Conservation (phyloP, 1,284 basidiomycete species). For the Trichosporon sp. region DNA sequence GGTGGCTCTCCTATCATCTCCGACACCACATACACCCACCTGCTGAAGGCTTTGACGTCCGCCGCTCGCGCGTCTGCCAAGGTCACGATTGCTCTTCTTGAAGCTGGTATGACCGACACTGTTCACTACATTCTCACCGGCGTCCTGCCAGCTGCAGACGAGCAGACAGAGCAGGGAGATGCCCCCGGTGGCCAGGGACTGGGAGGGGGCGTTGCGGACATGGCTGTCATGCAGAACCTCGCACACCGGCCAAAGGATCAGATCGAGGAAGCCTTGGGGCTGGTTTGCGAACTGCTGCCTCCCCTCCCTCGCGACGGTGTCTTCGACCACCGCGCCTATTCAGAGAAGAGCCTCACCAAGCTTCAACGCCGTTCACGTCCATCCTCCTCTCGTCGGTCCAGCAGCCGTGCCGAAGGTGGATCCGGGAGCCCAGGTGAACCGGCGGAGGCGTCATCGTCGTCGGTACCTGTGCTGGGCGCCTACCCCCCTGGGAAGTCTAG, state of each 20-base stretch:
- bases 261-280: constrained; percentile 83
- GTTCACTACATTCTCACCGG: constrained; percentile 92
- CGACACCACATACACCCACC: constrained; percentile 79
- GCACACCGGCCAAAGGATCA: constrained; percentile 96
- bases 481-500: constrained; percentile 37
- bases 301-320: constrained; percentile 86
- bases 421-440: constrained; percentile 34
- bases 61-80: constrained; percentile 82
- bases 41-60: constrained; percentile 82
- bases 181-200: constrained; percentile 66
- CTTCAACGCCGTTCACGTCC: constrained; percentile 41
- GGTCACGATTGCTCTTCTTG: constrained; percentile 78
- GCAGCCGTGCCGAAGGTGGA: constrained; percentile 27
- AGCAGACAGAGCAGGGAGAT: constrained; percentile 67
- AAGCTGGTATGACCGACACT: constrained; percentile 86
- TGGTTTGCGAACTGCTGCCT: constrained; percentile 86
- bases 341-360: constrained; percentile 73
- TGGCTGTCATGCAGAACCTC: constrained; percentile 96
- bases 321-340: constrained; percentile 86
- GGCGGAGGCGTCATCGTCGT: constrained; percentile 14
- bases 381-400: constrained; percentile 28
- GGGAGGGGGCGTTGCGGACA: constrained; percentile 83
- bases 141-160: constrained; percentile 70
- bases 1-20: constrained; percentile 82
- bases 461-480: constrained; percentile 17